Evolutionary conservation across 371 early-diverging fungal species (phyloP), one percentile per base, ranked within the genome.

Genomic region (Fennellomyces sp.): DNA sequence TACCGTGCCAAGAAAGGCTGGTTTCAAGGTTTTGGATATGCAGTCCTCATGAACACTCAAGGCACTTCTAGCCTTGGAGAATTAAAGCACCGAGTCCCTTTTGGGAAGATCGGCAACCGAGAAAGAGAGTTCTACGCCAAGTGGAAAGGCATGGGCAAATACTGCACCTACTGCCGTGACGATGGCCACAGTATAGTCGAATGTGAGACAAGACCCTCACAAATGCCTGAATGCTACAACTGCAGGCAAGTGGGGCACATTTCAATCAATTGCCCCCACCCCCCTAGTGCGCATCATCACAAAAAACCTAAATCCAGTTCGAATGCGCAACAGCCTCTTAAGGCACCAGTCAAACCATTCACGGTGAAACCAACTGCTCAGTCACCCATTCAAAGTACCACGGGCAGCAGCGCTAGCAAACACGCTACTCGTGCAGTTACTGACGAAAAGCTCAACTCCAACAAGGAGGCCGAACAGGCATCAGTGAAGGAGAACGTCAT

Each of bases 21-120:
- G 51, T 50, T 50, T 17, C 51, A 50, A 29, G 51, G 51, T 8
- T 27, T 25, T 15, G 51, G 51, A 7, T 50, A 17, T 29, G 51
- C 51, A 25, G 51, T 50, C 26, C 26, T 50, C 23, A 5, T 12
- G 10, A 50, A 50, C 29, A 4, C 5, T 25, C 11, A 50, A 50
- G 51, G 17, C 6, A 27, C 11, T 25, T 12, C 11, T 11, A 29
- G 12, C 17, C 12, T 28, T 17, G 13, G 8, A 10, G 29, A 17
- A 10, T 29, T 50, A 25, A 50, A 5, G 11, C 51, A 50, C 17
- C 29, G 51, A 4, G 26, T 50, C 26, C 11, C 5, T 10, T 50
- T 27, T 29, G 51, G 51, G 5, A 5, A n/a, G 6, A 27, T 50
- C 17, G 51, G 51, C 17, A 10, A 5, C 5, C 23, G 27, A 4